Conservation (phyloP, 2,329 filamentous ascomycete genomes). For the Ascochyta pisi region DNA sequence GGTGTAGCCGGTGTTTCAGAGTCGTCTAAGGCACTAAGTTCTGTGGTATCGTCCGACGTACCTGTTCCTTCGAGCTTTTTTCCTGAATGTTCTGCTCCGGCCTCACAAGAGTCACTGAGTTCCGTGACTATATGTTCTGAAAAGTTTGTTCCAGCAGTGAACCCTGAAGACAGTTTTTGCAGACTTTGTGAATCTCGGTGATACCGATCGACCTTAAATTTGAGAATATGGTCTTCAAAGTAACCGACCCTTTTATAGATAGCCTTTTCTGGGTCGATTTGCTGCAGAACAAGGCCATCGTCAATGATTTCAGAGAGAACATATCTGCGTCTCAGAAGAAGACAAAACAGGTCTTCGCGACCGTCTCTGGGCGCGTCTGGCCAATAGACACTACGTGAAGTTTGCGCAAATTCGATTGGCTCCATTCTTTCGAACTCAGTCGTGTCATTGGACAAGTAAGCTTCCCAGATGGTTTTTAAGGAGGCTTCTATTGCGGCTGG, state of each 20-base stretch:
- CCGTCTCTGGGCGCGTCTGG: not conserved
- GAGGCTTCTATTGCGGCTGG: not conserved
- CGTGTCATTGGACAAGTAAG: not conserved
- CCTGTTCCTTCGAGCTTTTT: no score
- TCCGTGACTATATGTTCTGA: no score
- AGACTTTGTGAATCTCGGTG: no score
- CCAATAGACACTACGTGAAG: not conserved
- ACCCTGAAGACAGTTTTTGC: no score
- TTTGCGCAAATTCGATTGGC: not conserved
- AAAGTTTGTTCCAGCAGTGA: no score
- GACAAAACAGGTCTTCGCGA: not conserved
- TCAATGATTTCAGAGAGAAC: not conserved
- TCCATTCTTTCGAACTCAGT: not conserved
- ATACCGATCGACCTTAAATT: not conserved
- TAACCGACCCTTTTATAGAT: not conserved
- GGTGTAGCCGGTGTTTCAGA: no score
- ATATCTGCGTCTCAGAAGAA: not conserved
- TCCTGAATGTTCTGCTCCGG: no score
- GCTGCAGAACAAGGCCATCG: not conserved
- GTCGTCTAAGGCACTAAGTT: no score
- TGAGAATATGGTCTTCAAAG: not conserved
- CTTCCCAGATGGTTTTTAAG: not conserved
- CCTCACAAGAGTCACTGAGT: no score
- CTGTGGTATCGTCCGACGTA: no score
- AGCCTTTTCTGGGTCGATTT: not conserved